Conservation (phyloP, 495 filamentous ascomycete genomes). For the Cryomyces antarcticus region DNA sequence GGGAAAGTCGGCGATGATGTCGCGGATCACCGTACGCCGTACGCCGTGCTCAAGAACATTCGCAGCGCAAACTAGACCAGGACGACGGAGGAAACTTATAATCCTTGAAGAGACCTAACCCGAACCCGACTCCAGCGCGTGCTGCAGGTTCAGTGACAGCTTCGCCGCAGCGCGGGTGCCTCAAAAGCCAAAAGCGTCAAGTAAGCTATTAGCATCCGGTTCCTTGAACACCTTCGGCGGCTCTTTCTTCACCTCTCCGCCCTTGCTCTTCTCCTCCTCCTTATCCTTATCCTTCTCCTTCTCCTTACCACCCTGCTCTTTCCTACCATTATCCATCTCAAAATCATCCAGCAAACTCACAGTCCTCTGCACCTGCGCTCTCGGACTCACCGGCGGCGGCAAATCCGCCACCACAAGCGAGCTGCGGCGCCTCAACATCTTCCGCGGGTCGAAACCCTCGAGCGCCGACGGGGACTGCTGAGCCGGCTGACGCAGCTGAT, state of each 20-base stretch:
- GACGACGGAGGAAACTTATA: too few species aligned
- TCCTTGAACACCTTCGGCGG: conserved; percentile 75
- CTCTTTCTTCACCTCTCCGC: conserved; percentile 26
- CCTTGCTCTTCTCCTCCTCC: conserved; percentile 25
- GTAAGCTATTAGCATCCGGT: conserved; percentile 53
- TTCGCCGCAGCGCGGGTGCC: background rate
- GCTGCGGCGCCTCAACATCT: conserved; percentile 48
- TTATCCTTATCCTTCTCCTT: conserved; percentile 21
- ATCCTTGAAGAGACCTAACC: too few species aligned
- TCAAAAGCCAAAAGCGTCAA: conserved; percentile 24
- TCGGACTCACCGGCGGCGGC: conserved; percentile 20
- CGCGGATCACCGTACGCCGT: too few species aligned
- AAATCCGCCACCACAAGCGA: conserved; percentile 69
- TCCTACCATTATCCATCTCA: conserved; percentile 9
- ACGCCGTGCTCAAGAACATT: too few species aligned
- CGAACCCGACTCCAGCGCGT: too few species aligned
- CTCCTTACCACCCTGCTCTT: conserved; percentile 8
- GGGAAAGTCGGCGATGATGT: too few species aligned
- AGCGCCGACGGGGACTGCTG: conserved; percentile 6
- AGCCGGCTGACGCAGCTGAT: background rate
- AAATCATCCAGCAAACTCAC: background rate
- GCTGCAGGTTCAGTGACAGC: too few species aligned
- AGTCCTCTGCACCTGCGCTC: background rate
- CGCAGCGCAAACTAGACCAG: too few species aligned
- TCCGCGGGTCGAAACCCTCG: conserved; percentile 34